Percentiles rank a stretch among this genome's conserved stretches.
Conservation (phyloP, 225 moss, liverwort and hornwort species). For the Straminergon stramineum region DNA sequence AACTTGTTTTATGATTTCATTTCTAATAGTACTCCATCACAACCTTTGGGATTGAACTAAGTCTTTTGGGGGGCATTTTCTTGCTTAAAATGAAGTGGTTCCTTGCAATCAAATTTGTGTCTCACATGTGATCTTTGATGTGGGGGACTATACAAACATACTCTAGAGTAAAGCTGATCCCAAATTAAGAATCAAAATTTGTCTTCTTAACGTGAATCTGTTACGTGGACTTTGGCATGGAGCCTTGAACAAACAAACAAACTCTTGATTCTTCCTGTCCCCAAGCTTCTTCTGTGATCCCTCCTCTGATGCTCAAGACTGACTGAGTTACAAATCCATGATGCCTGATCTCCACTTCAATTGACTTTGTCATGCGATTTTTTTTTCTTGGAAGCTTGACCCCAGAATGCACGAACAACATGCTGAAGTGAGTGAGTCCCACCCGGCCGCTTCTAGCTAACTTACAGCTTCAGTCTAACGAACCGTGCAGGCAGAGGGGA, state of each 20-base stretch:
- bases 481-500: background rate
- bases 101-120: background rate
- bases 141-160: background rate
- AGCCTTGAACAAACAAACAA: background rate
- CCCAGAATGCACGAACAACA: background rate
- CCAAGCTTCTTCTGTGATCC: background rate
- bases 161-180: background rate
- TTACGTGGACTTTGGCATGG: background rate
- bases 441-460: background rate
- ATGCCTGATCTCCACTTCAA: background rate
- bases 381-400: background rate
- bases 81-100: background rate
- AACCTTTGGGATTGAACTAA: background rate
- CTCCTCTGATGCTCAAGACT: background rate
- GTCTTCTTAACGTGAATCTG: background rate
- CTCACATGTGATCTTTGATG: background rate
- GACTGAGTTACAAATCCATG: background rate
- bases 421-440: background rate
- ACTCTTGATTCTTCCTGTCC: background rate
- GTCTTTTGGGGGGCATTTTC: background rate
- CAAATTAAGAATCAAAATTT: background rate
- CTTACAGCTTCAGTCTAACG: background rate
- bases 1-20: background rate
- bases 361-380: background rate
- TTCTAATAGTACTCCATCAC: background rate